Evolutionary conservation across 495 filamentous ascomycete genomes (phyloP).

Genomic region (Cairneyella variabilis): DNA sequence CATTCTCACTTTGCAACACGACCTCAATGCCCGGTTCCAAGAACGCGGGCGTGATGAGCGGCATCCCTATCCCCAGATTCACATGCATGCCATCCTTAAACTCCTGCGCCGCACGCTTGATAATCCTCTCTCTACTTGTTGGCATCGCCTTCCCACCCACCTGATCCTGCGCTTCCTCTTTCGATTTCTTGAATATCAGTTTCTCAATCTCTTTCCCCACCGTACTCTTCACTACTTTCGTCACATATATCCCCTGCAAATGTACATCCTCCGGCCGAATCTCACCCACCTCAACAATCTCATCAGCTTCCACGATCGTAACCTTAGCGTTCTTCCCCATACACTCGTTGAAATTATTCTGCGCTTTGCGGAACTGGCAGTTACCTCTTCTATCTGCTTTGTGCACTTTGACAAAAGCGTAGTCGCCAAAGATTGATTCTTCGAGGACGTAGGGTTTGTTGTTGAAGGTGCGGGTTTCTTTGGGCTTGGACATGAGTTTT

Average conservation of each 20-base stretch:
- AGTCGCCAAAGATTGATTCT: constrained; percentile 21
- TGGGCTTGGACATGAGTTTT: constrained; percentile 10
- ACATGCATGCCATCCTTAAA: constrained; percentile 22
- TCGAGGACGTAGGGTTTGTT: constrained; percentile 17
- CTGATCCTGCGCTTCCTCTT: constrained; percentile 8
- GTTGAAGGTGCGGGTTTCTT: constrained; percentile 20
- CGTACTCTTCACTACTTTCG: constrained; percentile 16
- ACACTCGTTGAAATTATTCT: constrained; percentile 19
- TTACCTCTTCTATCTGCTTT: constrained; percentile 22
- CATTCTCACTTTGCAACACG: constrained; percentile 21
- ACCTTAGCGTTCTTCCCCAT: constrained; percentile 20
- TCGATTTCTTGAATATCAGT: constrained; percentile 13
- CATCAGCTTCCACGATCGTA: constrained; percentile 19
- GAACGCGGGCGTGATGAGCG: constrained; percentile 18
- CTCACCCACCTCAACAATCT: constrained; percentile 23
- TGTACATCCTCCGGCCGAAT: constrained; percentile 19
- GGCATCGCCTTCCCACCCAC: not conserved
- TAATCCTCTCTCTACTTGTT: constrained; percentile 13
- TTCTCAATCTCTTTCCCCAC: constrained; percentile 23
- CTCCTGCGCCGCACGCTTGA: constrained; percentile 19
- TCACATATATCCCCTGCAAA: constrained; percentile 22
- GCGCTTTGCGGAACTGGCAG: constrained; percentile 17
- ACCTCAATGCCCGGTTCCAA: constrained; percentile 16
- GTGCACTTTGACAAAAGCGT: constrained; percentile 21
- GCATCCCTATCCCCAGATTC: constrained; percentile 23